Percentiles rank a stretch among this genome's conserved stretches.
phyloP scores from a whole-genome alignment of 2,329 filamentous ascomycete species.

The Geosmithia morbida region DNA sequence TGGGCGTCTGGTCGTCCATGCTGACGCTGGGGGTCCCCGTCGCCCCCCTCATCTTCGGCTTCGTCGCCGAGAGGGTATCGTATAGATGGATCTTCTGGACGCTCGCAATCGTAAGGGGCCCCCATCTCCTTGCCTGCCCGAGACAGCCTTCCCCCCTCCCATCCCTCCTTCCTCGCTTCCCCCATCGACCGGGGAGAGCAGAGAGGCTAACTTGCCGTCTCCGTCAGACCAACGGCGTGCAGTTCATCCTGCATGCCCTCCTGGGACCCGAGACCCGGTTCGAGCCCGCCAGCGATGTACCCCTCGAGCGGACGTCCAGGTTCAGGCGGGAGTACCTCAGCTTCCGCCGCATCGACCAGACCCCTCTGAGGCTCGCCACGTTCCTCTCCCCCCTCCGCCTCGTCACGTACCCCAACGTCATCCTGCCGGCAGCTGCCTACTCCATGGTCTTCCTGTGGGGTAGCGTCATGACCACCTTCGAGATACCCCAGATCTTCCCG shows the following conservation, averaged over 20 bases:
- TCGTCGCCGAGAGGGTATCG: no score
- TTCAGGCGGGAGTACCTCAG: neutral
- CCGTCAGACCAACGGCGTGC: slow-evolving; percentile 6
- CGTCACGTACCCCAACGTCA: slow-evolving; percentile 1
- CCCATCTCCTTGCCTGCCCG: no score
- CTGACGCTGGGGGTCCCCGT: slow-evolving; percentile 11
- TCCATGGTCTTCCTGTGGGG: slow-evolving; percentile 39
- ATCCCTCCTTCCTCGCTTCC: no score
- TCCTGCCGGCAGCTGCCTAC: slow-evolving; percentile 31
- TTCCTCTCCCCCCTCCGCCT: slow-evolving; percentile 6
- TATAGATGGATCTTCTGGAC: no score
- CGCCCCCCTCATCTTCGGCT: slow-evolving; percentile 16
- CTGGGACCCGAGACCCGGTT: slow-evolving; percentile 8
- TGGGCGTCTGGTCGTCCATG: slow-evolving; percentile 9
- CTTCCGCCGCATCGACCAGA: slow-evolving; percentile 7
- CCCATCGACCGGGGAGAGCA: no score
- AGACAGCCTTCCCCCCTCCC: slow-evolving; percentile 7
- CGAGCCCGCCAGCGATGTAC: neutral
- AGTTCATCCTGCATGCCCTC: slow-evolving; percentile 6
- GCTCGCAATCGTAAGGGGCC: no score
- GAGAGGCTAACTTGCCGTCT: neutral
- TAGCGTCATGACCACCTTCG: slow-evolving; percentile 27
- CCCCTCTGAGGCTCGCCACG: slow-evolving; percentile 1
- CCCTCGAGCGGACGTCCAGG: neutral
- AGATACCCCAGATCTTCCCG: slow-evolving; percentile 43